Evolutionary conservation across 768 basidiomycete genomes (phyloP), one percentile per base, ranked within the genome.

Genomic region (Pholiota microspora): DNA sequence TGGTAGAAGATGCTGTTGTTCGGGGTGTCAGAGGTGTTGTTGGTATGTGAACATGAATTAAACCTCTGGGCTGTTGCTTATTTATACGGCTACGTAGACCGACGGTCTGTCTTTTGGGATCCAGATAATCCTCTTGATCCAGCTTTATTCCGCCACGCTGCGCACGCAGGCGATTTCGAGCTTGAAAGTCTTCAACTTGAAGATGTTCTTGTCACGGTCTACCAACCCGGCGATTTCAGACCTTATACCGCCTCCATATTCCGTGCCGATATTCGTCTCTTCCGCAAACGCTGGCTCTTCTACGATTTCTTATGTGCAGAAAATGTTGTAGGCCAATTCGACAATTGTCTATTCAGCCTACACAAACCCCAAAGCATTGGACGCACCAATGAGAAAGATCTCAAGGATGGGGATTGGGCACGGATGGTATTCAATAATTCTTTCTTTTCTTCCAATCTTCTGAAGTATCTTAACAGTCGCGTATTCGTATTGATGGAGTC

Each of bases 281-380:
- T 98, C 59, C 78, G 97, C 52, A 98, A 97, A 69, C 86, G 89
- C 64, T 98, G 94, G 94, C 62, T 96, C 32, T 97, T 97, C 69
- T 95, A 95, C 69, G 97, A 99, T 70, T 86, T 98, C 59, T 72
- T 98, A 56, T 81, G 79, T n/a, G 95, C 97, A 0, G 95, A 98
- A 66, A 92, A 89, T 59, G 89, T 98, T 36, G 96, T 97, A 7
- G 97, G 97, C 3, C 97, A 99, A 68, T 92, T 94, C 59, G 97
- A 99, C 68, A 98, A 98, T 66, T 99, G 97, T 63, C 67, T 99
- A 16, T 97, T 97, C 74, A 98, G 95, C 67, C 67, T 99, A 59
- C 97, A 98, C 64, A 89, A 86, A 65, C 96, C 96, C 5, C 96
- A 98, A 73, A 96, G 92, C 67, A 92, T 98, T 48, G 93, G 95